Base-by-base conservation (phyloP, 129 eudicot species). In the Erigeron canadensis region DNA sequence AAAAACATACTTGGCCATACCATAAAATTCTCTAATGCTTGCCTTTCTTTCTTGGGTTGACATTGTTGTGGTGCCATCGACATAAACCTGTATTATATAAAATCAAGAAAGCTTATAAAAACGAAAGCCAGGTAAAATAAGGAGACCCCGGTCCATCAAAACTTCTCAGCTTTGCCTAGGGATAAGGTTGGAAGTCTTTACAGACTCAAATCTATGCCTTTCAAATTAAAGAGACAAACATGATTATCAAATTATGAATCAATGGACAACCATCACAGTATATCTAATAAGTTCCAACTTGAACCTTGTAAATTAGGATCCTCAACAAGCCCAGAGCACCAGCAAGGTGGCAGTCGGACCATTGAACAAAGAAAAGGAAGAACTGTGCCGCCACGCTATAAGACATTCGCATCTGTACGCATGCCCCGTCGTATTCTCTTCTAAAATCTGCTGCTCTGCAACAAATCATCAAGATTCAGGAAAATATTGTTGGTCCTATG, bases 1-100 rank as follows among this genome's bases (percentile, higher is more conserved):
- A 8, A 45, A 19, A n/a, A 45, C 37, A 13, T 51, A 38, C 65
- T 9, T 65, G 46, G 38, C 22, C 37, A 19, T 83, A 91, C 97
- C 89, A 53, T 91, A 91, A 77, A 91, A 91, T 73, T 91, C 97
- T 71, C 94, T 77, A 66, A 91, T 82, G 83, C 96, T 91, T 53
- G 97, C 96, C 83, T 91, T 91, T 47, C 94, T 88, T 79, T 91
- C 96, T 42, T 91, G 91, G 46, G 83, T 79, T 5, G 97, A 91
- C 97, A 91, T 84, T 6, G 96, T 88, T 69, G 97, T 91, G 77
- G 97, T 84, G 69, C 97, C 97, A 81, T 91, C 97, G 19, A 84
- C 96, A 65, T 91, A 91, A 79, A 91, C 97, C 97, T 91, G 77
- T 22, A 55, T 44, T 55, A 43, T 28, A 17, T 40, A 28, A 17